A percentile compares a stretch with the other conserved stretches of the same genome.
These are phyloP conservation scores for Apium graveolens DNA, from an alignment of 129 eudicot species.

Conservation along the genomic window DNA sequence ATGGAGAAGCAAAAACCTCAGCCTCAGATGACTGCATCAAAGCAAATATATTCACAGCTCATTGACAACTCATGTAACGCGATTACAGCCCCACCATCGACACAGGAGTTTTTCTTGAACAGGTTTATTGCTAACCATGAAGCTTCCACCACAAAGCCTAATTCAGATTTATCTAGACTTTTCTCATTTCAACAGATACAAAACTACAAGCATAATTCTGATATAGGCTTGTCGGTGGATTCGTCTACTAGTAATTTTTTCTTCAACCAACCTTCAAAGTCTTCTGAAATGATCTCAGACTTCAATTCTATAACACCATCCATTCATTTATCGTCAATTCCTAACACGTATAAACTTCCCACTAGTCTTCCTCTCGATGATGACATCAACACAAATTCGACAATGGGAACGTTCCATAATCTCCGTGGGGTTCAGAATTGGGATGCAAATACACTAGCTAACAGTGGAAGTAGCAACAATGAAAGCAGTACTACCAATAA, in stretches of 20 bases:
- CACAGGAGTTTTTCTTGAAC: conserved; percentile 67
- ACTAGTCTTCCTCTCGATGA: conserved; percentile 8
- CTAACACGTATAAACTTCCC: background rate
- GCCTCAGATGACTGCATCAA: background rate
- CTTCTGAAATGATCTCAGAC: conserved; percentile 23
- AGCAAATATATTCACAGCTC: conserved; percentile 15
- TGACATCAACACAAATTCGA: conserved; percentile 6
- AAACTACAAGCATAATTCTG: conserved; percentile 11
- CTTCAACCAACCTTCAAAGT: conserved; percentile 30
- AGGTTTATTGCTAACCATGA: conserved; percentile 42
- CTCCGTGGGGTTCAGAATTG: conserved; percentile 30
- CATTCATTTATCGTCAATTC: background rate
- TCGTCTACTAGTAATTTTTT: conserved; percentile 21
- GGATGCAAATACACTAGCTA: conserved; percentile 26
- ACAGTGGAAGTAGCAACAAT: conserved; percentile 21
- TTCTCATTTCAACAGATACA: conserved; percentile 29
- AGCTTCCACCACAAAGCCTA: conserved; percentile 23
- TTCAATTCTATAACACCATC: conserved; percentile 12
- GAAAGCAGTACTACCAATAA: conserved; percentile 4
- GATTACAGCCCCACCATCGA: conserved; percentile 21
- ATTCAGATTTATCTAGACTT: conserved; percentile 25
- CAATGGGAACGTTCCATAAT: conserved; percentile 6
- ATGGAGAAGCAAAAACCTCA: conserved; percentile 20
- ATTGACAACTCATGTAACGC: conserved; percentile 20
- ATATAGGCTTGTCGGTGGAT: conserved; percentile 23